Base-by-base conservation (phyloP, 108 stramenopile species). In the Chaetoceros muelleri region DNA sequence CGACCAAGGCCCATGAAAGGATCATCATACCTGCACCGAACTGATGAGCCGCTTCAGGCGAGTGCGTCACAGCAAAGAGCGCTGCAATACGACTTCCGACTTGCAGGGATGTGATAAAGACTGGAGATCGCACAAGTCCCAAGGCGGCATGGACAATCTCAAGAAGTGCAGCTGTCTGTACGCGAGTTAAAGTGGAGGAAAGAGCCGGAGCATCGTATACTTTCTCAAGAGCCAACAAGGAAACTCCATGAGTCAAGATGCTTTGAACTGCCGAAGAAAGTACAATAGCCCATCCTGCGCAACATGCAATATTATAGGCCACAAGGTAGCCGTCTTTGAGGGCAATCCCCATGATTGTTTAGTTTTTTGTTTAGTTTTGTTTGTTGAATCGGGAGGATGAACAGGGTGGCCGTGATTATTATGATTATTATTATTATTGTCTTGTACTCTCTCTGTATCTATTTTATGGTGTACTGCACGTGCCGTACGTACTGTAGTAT, bases 141-240 rank as follows among this genome's bases (percentile, higher is more conserved):
- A 96, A 19, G 2, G 74, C 73, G 5, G 95, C 84, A 80, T 99
- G 96, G 27, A 95, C 60, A 53, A 97, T 83, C 66, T 99, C 93
- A 30, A 95, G 40, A 2, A 90, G 23, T 28, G 92, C 87, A 5
- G 80, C 86, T 22, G 77, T 56, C 60, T 94, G 94, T 24, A 87
- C 84, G 28, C 59, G 30, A 28, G 67, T 70, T 46, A 94, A 58
- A 44, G 76, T 57, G 1, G 30, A 45, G 24, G 72, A 70, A 8
- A 88, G 45, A 30, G 48, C 50, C 1, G 60, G 53, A 7, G 47
- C 51, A 16, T 52, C 45, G 29, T 72, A 73, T 16, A 74, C 65
- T 55, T 67, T 69, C 16, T 81, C 74, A 45, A 79, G 58, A 27
- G 70, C 28, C 0, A 49, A 60, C 29, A 80, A 19, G 17, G 62